These are phyloP conservation scores for Kluyveromyces lactis DNA, from an alignment of 805 yeast genomes.

Conservation along the genomic window DNA sequence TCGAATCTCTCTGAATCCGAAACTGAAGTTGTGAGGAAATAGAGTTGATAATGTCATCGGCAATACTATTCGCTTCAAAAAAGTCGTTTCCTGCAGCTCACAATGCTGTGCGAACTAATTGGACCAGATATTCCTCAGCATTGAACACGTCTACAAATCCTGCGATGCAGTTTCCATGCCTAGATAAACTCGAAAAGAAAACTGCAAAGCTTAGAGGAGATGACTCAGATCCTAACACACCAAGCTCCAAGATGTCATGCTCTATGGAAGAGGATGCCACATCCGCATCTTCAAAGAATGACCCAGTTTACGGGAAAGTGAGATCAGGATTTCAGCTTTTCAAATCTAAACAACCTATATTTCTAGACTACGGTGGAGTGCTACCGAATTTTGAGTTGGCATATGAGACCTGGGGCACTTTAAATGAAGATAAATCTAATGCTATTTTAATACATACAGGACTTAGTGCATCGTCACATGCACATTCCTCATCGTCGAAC, in stretches of 20 bases:
- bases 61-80: too few species aligned
- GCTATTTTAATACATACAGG: constrained; percentile 84
- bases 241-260: background rate
- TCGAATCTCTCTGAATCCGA: too few species aligned
- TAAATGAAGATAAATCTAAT: constrained; percentile 57
- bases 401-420: constrained; percentile 83
- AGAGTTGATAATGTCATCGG: background rate
- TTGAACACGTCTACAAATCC: constrained; percentile 42
- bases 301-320: constrained; percentile 71
- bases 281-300: constrained; percentile 43
- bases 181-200: constrained; percentile 64
- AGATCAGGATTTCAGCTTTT: constrained; percentile 59
- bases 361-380: constrained; percentile 74
- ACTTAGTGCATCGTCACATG: constrained; percentile 88
- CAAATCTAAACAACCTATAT: constrained; percentile 48
- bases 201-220: constrained; percentile 25
- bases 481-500: constrained; percentile 68
- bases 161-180: constrained; percentile 73
- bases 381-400: constrained; percentile 75
- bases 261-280: constrained; percentile 6
- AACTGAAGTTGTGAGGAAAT: too few species aligned
- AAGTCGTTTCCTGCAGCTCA: too few species aligned
- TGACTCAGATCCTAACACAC: background rate
- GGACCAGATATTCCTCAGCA: background rate
- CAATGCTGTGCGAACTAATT: too few species aligned